phyloP scores from a whole-genome alignment of 495 filamentous ascomycete genomes.

The Lasiosphaeris hirsuta region DNA sequence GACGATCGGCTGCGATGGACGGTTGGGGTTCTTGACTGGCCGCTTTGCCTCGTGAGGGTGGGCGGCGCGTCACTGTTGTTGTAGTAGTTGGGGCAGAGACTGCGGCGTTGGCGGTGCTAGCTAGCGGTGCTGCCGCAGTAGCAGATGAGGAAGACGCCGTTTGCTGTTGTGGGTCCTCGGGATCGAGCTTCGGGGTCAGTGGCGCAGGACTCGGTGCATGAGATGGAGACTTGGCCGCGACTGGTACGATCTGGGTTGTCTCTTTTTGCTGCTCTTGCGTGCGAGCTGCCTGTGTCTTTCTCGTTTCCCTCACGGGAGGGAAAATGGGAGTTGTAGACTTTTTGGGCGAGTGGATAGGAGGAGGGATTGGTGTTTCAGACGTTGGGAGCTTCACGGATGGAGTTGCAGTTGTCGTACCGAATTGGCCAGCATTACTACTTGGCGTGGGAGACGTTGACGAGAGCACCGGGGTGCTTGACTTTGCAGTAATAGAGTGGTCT shows the following conservation, averaged over 20 bases:
- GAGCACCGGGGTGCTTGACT: constrained; percentile 21
- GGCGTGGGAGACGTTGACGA: constrained; percentile 30
- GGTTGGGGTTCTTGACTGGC: constrained; percentile 48
- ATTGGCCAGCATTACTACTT: constrained; percentile 21
- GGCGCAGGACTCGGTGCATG: constrained; percentile 29
- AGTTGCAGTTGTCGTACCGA: constrained; percentile 4
- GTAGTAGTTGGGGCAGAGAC: constrained; percentile 10
- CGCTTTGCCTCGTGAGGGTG: constrained; percentile 48
- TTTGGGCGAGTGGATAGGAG: constrained; percentile 37
- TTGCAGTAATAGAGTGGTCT: constrained; percentile 30
- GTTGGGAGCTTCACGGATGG: constrained; percentile 27
- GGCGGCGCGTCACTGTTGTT: constrained; percentile 31
- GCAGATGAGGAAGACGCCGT: constrained; percentile 15
- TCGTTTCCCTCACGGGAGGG: constrained; percentile 44
- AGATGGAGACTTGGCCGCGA: constrained; percentile 30
- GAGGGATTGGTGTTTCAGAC: constrained; percentile 30
- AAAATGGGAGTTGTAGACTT: constrained; percentile 54
- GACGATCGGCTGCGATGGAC: constrained; percentile 46
- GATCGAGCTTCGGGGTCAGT: constrained; percentile 30
- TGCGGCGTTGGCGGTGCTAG: too few species aligned
- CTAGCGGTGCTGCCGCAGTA: constrained; percentile 15
- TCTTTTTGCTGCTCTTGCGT: constrained; percentile 28
- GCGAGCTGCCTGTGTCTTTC: constrained; percentile 27
- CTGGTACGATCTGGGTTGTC: constrained; percentile 15
- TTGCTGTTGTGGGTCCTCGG: constrained; percentile 22